Percentiles rank a stretch among this genome's conserved stretches.
phyloP scores from a whole-genome alignment of 495 filamentous ascomycete species.

The Penicillium soppii region DNA sequence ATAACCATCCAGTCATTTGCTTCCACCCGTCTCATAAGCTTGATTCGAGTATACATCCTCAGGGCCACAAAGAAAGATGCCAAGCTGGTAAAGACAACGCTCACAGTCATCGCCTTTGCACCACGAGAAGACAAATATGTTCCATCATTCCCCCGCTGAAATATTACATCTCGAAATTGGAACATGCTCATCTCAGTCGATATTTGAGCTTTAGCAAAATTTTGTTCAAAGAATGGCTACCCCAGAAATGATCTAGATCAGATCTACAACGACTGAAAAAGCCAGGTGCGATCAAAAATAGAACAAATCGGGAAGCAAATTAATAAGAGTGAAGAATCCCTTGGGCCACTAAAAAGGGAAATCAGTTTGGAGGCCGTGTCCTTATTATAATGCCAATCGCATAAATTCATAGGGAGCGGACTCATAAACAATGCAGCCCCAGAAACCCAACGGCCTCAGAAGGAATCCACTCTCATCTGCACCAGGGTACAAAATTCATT shows the following conservation, averaged over 20 bases:
- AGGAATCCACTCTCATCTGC: constrained; percentile 20
- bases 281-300: background rate
- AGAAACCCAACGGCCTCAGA: constrained; percentile 13
- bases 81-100: constrained; percentile 37
- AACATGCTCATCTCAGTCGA: constrained; percentile 16
- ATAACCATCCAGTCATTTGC: constrained; percentile 46
- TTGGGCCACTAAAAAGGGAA: background rate
- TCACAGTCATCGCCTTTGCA: constrained; percentile 28
- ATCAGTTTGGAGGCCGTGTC: background rate
- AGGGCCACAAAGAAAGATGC: constrained; percentile 35
- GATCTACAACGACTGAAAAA: background rate
- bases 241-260: background rate
- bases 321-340: background rate
- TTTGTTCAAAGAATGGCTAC: background rate
- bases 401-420: background rate
- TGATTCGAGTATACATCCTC: constrained; percentile 39
- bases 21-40: constrained; percentile 37
- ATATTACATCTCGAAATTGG: constrained; percentile 13
- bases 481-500: background rate
- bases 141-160: constrained; percentile 14
- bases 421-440: constrained; percentile 17
- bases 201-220: background rate
- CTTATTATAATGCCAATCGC: constrained; percentile 1
- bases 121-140: constrained; percentile 28
- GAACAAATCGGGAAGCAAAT: background rate